Evolutionary conservation across 1,139 yeast genomes (phyloP).

Genomic region (Casaregolazyma lundiana): DNA sequence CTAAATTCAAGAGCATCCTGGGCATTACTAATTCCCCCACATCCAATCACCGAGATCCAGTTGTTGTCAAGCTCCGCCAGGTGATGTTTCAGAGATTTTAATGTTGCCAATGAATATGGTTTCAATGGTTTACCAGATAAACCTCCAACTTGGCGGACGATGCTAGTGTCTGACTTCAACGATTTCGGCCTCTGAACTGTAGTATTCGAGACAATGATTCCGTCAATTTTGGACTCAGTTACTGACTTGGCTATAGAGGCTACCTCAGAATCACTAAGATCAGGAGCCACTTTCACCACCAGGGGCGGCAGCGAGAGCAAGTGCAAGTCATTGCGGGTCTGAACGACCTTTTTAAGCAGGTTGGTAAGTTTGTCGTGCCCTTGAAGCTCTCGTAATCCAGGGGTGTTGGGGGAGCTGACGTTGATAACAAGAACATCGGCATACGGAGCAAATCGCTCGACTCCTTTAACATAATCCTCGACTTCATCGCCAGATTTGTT

Average conservation of each 20-base stretch:
- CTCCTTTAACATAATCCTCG: constrained; percentile 80
- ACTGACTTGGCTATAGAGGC: constrained; percentile 81
- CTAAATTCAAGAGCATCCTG: constrained; percentile 89
- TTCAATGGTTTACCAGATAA: constrained; percentile 90
- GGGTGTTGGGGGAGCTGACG: constrained; percentile 96
- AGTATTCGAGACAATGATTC: constrained; percentile 88
- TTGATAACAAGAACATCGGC: constrained; percentile 89
- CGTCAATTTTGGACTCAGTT: constrained; percentile 73
- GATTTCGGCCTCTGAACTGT: constrained; percentile 72
- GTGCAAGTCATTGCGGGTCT: constrained; percentile 34
- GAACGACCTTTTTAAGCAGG: constrained; percentile 50
- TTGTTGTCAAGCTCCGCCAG: constrained; percentile 49
- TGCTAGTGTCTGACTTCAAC: constrained; percentile 45
- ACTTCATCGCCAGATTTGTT: constrained; percentile 90
- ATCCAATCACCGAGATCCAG: constrained; percentile 74
- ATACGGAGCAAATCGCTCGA: constrained; percentile 67
- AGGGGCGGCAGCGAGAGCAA: constrained; percentile 47
- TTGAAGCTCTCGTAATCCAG: constrained; percentile 87
- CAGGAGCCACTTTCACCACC: constrained; percentile 91
- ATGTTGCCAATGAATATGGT: constrained; percentile 68
- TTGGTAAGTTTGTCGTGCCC: constrained; percentile 65
- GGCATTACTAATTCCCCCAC: constrained; percentile 88
- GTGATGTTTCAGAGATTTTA: constrained; percentile 63
- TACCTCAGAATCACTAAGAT: constrained; percentile 75
- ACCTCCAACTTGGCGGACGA: constrained; percentile 71